These are phyloP conservation scores for Clonostachys chloroleuca DNA, from an alignment of 2,329 filamentous ascomycete species.

Conservation along the genomic window DNA sequence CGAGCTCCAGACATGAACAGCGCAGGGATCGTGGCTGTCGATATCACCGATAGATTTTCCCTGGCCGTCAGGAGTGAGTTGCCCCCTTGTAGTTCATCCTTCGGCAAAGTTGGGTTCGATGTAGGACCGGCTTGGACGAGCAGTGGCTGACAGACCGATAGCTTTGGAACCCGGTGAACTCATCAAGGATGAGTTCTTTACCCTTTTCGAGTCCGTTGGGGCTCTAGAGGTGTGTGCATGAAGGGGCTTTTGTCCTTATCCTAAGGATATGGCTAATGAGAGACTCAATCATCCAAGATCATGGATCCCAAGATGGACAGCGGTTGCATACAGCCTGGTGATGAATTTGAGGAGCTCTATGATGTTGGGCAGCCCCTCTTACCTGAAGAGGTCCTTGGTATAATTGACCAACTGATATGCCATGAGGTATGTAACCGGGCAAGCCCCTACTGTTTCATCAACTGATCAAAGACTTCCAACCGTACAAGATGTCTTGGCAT, in stretches of 20 bases:
- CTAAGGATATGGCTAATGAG: not conserved
- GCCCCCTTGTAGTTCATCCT: slow-evolving; percentile 1
- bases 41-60: slow-evolving; percentile 54
- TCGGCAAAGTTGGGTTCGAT: not conserved
- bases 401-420: slow-evolving; percentile 89
- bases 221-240: slow-evolving; percentile 61
- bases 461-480: not conserved
- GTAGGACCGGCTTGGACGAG: too few species aligned
- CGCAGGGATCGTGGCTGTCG: slow-evolving; percentile 48
- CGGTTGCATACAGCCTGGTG: slow-evolving; percentile 72
- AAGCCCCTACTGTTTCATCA: not conserved
- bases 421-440: slow-evolving; percentile 60
- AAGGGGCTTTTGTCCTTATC: not conserved
- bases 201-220: slow-evolving; percentile 89
- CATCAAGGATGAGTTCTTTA: slow-evolving; percentile 91
- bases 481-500: slow-evolving; percentile 83
- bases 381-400: slow-evolving; percentile 79
- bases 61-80: slow-evolving; percentile 47
- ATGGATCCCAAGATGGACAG: slow-evolving; percentile 99
- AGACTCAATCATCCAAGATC: slow-evolving; percentile 54
- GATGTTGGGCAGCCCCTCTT: slow-evolving; percentile 64
- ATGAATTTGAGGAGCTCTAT: slow-evolving; percentile 80
- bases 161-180: slow-evolving; percentile 76
- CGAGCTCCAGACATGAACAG: slow-evolving; percentile 34
- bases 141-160: slow-evolving; percentile 29